phyloP scores from a whole-genome alignment of 352 stramenopile species.

The Phytopythium ostracodes region DNA sequence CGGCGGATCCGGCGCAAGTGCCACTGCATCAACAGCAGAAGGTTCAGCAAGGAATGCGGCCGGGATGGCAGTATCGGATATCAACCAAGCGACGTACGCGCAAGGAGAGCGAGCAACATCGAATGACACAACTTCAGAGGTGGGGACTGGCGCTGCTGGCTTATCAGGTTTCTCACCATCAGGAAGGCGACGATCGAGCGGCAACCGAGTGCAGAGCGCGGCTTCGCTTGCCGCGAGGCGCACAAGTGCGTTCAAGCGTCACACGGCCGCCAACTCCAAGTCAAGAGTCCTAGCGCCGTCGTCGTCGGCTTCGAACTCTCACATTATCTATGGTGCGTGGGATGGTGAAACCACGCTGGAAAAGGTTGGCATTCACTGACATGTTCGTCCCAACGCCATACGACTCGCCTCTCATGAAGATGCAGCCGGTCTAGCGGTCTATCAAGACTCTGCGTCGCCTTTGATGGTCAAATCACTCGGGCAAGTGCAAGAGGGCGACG shows the following conservation, averaged over 20 bases:
- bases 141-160: neutral
- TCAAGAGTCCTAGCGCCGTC: neutral
- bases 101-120: neutral
- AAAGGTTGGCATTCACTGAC: neutral
- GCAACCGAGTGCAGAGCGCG: neutral
- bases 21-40: neutral
- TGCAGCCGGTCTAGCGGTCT: neutral
- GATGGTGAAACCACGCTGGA: neutral
- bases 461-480: slow-evolving; percentile 5
- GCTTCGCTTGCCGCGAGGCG: neutral
- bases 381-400: neutral
- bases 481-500: neutral
- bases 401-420: neutral
- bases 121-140: neutral
- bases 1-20: neutral
- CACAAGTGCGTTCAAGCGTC: slow-evolving; percentile 1
- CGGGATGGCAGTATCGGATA: neutral
- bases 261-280: neutral
- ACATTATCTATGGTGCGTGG: slow-evolving; percentile 3
- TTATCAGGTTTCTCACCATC: neutral
- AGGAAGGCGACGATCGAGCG: neutral
- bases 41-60: neutral
- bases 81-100: neutral
- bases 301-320: neutral
- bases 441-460: slow-evolving; percentile 1